Evolutionary conservation across 257 asterid species (phyloP).

Genomic region (Parsonsia alboflavescens): DNA sequence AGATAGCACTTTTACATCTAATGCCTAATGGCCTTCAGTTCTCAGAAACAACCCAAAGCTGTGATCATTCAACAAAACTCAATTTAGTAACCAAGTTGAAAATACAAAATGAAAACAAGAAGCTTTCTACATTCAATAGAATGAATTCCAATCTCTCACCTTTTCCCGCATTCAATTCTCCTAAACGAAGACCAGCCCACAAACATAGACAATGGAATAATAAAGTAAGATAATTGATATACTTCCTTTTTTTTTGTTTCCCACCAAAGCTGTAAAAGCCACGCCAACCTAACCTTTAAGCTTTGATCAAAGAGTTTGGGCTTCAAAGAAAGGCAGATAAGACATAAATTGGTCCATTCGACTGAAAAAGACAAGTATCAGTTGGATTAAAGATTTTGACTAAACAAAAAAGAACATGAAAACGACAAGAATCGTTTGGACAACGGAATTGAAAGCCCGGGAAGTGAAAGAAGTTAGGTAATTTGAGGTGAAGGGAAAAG

Average conservation of each 20-base stretch:
- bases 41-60: conserved; percentile 21
- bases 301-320: conserved; percentile 3
- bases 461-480: not conserved
- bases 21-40: conserved; percentile 14
- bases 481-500: not conserved
- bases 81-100: not conserved
- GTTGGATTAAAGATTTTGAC: conserved; percentile 6
- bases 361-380: not conserved
- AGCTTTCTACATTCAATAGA: not conserved
- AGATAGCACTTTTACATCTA: conserved; percentile 12
- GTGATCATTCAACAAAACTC: conserved; percentile 11
- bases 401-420: not conserved
- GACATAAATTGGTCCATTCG: conserved; percentile 3
- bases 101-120: not conserved
- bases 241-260: not conserved
- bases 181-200: not conserved
- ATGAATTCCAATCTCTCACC: not conserved
- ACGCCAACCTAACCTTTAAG: not conserved
- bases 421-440: not conserved
- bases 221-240: not conserved
- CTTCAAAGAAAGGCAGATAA: not conserved
- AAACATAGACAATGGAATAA: not conserved
- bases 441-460: not conserved
- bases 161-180: not conserved
- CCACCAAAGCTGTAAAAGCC: not conserved